Evolutionary conservation across 2,329 filamentous ascomycete genomes (phyloP).

Genomic region (Tolypocladium ovalisporum): DNA sequence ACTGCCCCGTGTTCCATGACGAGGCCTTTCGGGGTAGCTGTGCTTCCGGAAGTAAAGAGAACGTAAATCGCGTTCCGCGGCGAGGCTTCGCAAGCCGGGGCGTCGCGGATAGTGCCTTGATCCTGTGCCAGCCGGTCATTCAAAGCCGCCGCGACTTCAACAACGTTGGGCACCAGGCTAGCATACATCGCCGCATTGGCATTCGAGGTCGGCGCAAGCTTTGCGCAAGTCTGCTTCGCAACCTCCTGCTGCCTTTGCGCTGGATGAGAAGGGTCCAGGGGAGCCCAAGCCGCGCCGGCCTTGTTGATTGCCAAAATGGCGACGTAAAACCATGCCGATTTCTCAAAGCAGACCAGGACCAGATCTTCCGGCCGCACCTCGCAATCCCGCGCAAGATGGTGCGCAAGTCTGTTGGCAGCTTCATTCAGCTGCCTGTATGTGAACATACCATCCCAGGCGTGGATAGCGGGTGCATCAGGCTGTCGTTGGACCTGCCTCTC

Average conservation of each 20-base stretch:
- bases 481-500: not conserved
- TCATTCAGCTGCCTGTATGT: not conserved
- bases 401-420: not conserved
- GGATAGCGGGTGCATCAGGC: not conserved
- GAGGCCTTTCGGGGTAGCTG: not conserved
- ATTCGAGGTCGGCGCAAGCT: not conserved
- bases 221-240: not conserved
- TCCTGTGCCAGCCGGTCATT: not conserved
- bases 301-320: conserved; percentile 5
- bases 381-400: not conserved
- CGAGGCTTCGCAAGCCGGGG: not conserved
- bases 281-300: conserved; percentile 6
- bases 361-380: not conserved
- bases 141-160: not conserved
- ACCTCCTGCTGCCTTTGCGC: not conserved
- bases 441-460: not conserved
- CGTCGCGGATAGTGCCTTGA: not conserved
- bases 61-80: not conserved
- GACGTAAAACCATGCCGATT: conserved; percentile 5
- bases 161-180: not conserved
- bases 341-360: conserved; percentile 5
- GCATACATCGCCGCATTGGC: not conserved
- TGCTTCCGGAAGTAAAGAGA: not conserved
- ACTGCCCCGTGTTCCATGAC: not conserved
- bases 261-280: conserved; percentile 3